Evolutionary conservation across 2,329 filamentous ascomycete species (phyloP), one percentile per base, ranked within the genome.

Genomic region (Colletotrichum sublineola): DNA sequence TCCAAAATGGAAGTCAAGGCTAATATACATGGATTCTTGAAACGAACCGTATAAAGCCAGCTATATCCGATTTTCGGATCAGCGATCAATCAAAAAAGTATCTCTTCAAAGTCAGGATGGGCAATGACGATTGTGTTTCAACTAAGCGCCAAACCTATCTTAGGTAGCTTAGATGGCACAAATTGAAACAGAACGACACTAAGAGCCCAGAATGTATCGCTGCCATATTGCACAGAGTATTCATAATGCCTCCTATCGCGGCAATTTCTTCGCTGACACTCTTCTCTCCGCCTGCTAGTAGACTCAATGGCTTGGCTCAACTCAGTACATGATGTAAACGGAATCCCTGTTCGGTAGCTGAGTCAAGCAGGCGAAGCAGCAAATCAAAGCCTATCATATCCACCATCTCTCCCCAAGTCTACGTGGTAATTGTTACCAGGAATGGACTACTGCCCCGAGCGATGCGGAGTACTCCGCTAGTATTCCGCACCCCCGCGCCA

Each of bases 381-480:
- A 48, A 55, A 72, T 55, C n/a, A 63, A 24, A 20, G 0, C 1
- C 11, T 5, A 0, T 6, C 7, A 64, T 64, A 56, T 5, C 60
- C 66, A 53, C 46, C 18, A 33, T 12, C 50, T n/a, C 50, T 8
- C 15, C 15, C 5, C 9, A 1, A 6, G 18, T 18, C 1, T 6
- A 3, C 8, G 29, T 18, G 31, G 61, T 56, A 48, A 29, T 56
- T 20, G 64, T 63, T 9, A 20, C 68, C 60, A 55, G 46, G 64
- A 33, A 64, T 63, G 24, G 15, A 42, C 24, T 5, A n/a, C 1
- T 18, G 6, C 31, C 31, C n/a, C 55, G 53, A 55, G n/a, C n/a
- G 20, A 64, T n/a, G 64, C 66, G 44, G 44, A 46, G 20, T 46
- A n/a, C 44, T 72, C 69, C 69, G 69, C 69, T 55, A 64, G 70